Evolutionary conservation across 2,329 filamentous ascomycete genomes (phyloP), one percentile per base, ranked within the genome.

Genomic region (Penicillium frequentans): DNA sequence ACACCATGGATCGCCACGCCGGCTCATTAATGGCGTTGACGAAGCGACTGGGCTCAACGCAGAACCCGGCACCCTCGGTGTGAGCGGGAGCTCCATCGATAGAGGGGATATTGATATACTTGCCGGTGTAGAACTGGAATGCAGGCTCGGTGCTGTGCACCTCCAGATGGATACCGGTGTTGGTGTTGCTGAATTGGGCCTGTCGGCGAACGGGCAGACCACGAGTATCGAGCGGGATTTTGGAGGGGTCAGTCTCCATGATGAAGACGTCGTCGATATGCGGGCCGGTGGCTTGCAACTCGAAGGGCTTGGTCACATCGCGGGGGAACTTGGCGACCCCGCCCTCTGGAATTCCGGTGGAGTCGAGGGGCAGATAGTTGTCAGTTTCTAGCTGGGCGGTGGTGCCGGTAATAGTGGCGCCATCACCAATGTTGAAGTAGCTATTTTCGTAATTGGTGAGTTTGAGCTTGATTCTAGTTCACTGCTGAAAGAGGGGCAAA

Each of bases 71-170:
- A 49, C 91, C 84, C 4, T 85, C 70, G 0, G 82, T 84, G 49
- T 90, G 84, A 1, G 88, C 86, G 0, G 88, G 85, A 27, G 84
- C 74, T 2, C 79, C 81, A 31, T 78, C 81, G 23, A 81, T 79
- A 57, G 75, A 88, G 0, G 90, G 88, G 13, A 96, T 88, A 66
- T 95, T 79, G 63, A 96, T 92, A 70, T 87, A 88, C 70, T 90
- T 88, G 63, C 93, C 95, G 0, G 92, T 96, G 77, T 98, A 98
- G 78, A 97, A 96, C 75, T 98, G 93, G 81, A 97, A 98, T 0
- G 91, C 90, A 0, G 95, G 95, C 80, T 98, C 93, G 0, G 93
- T 98, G 79, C 90, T 95, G 68, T 86, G 81, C 6, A 96, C 89
- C 75, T 97, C 90, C 49, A 98, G 85, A 72, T 96, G 89, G 64